Base-by-base conservation (phyloP, 1,284 basidiomycete species). In the Puccinia sorghi region DNA sequence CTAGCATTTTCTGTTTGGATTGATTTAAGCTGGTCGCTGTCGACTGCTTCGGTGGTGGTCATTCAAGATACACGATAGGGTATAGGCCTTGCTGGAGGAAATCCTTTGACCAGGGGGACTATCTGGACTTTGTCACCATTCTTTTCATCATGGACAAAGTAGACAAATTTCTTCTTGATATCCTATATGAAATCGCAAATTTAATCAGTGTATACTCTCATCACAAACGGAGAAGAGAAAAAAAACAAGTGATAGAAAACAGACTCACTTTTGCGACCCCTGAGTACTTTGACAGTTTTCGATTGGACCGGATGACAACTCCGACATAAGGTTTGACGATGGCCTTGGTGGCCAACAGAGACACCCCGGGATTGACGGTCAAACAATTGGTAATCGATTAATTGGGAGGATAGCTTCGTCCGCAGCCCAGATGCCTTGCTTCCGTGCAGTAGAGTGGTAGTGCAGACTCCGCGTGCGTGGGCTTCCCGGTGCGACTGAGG, bases 1-100 rank as follows among this genome's bases (percentile, higher is more conserved):
- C 96, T 91, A 86, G 96, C 93, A 82, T 99, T 97, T 84, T 96
- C 94, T 84, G 99, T 41, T 92, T 92, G 48, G 99, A 88, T 0
- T 95, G 93, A 83, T 98, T 98, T 86, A 99, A 89, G n/a, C n/a
- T n/a, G n/a, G n/a, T n/a, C n/a, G n/a, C n/a, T n/a, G n/a, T n/a
- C n/a, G n/a, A n/a, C n/a, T n/a, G n/a, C n/a, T n/a, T n/a, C n/a
- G n/a, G 43, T 43, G 13, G 43, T 13, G 13, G 43, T 43, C 6
- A 13, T 6, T 43, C 20, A 61, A 32, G 32, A 61, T 61, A 3
- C 54, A 50, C n/a, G 25, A 46, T 27, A 77, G 48, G 17, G 54
- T 25, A 22, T 67, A 77, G 25, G 74, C 70, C 59, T 77, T 77
- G 54, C 70, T 77, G 1, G 64, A 37, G 13, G 74, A 77, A 43